Evolutionary conservation across 306 rosid species (phyloP), one percentile per base, ranked within the genome.

Genomic region (Acacia confusa): DNA sequence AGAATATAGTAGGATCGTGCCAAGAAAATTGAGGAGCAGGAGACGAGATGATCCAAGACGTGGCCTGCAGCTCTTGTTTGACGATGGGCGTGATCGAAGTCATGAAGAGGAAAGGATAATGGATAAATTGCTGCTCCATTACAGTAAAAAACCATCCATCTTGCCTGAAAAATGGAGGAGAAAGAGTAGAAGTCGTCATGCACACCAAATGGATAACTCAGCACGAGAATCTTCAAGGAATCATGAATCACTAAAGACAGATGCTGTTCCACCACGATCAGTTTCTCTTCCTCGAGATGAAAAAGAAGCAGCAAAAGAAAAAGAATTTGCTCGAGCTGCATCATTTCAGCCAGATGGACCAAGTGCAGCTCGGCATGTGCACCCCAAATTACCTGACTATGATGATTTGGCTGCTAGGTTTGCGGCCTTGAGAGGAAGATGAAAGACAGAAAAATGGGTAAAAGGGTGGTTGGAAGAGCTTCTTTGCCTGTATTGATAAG

Each of bases 351-450:
- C 92, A 19, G 91, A 86, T 81, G 60, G 88, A 74, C 89, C 90
- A 61, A 69, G 50, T 5, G 87, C 78, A 48, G 91, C 97, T 71
- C 79, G 81, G 77, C 98, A 93, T 27, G 99, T 96, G 76, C 99
- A 96, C 81, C 99, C 99, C 28, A 96, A 96, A 64, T 83, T 96
- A 66, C 99, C 98, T 22, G 92, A 93, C 83, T 96, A 88, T 70
- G 99, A 93, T 66, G 98, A 92, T 87, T 86, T 96, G 84, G 88
- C 97, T 79, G 93, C 96, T 32, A 88, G 87, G 72, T 88, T 95
- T 88, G 96, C 97, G 4, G 97, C 98, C 66, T 75, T 95, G 79
- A 88, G 86, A 83, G 97, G 94, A 77, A 81, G 86, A 80, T 92
- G 68, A 83, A 71, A 67, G 78, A 74, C 44, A 68, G 55, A 76